Evolutionary conservation across 331 rosid genomes (phyloP), one percentile per base, ranked within the genome.

Genomic region (Phaseolus coccineus): DNA sequence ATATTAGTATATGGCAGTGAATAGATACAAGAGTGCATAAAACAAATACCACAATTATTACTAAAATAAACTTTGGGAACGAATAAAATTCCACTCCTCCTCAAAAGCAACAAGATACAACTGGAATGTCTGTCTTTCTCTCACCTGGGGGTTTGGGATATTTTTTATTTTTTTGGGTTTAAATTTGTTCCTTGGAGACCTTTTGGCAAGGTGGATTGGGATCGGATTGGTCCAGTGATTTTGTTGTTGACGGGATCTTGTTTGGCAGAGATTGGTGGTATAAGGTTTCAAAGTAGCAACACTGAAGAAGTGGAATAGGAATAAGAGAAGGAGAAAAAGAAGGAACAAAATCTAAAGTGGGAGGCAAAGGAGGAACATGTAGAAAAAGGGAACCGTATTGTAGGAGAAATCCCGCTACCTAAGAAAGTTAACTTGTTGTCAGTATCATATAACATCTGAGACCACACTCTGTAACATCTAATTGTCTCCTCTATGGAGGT

Each of bases 81-180:
- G 71, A 82, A 81, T 76, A 65, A 81, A 88, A 63, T 83, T 57
- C 74, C 88, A 73, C 79, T 85, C 96, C 98, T 93, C 98, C 98
- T 93, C 98, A 93, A 96, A 96, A 96, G 98, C 91, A 91, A 83
- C 97, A 78, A 91, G 88, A 87, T 83, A 90, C 97, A 91, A 89
- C 98, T 93, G 94, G 98, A 96, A 93, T 95, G 96, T 95, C 88
- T 89, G 94, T 90, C 94, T 84, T 80, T 73, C 90, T 76, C 84
- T 80, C 74, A 76, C 82, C 72, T 82, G 86, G 88, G 68, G 88
- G 82, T 69, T 87, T 28, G 85, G 78, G 84, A 81, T 80, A 47
- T 76, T 79, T 51, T 16, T n/a, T 57, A 9, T 33, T 22, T 6
- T 61, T 31, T 62, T 6, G 44, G 65, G 42, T 35, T 78, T 77